Percentiles rank a stretch among this genome's conserved stretches.
These are phyloP conservation scores for Lipomyces spencermartinsiae DNA, from an alignment of 805 yeast species.

Conservation along the genomic window DNA sequence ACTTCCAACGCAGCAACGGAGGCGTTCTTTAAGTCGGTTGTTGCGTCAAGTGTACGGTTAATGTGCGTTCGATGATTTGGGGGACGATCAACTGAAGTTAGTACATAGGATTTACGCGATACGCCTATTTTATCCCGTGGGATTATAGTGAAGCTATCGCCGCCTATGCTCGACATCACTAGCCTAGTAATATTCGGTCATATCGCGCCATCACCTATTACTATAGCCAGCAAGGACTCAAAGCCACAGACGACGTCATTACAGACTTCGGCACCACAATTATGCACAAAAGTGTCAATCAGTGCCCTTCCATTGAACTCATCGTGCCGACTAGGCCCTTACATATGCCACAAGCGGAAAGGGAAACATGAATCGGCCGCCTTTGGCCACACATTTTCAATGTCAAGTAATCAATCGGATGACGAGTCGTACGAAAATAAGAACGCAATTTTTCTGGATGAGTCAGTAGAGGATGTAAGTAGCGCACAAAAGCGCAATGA, in stretches of 20 bases:
- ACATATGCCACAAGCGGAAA: neutral
- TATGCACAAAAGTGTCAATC: neutral
- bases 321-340: neutral
- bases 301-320: constrained; percentile 7
- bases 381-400: neutral
- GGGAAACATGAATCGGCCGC: neutral
- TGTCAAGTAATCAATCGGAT: neutral
- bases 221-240: neutral
- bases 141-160: constrained; percentile 14
- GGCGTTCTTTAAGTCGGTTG: constrained; percentile 13
- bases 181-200: constrained; percentile 14
- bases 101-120: neutral
- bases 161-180: constrained; percentile 6
- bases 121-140: constrained; percentile 15
- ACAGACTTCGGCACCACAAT: neutral
- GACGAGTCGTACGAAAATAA: neutral
- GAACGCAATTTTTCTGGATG: constrained; percentile 13
- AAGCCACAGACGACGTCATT: neutral
- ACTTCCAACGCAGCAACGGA: constrained; percentile 20
- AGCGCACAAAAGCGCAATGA: constrained; percentile 19
- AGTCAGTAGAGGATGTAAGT: constrained; percentile 28
- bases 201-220: constrained; percentile 1
- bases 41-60: constrained; percentile 15
- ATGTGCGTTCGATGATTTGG: neutral
- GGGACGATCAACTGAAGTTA: constrained; percentile 4